Evolutionary conservation across 2,329 filamentous ascomycete genomes (phyloP), one percentile per base, ranked within the genome.

Genomic region (Cadophora sp.): DNA sequence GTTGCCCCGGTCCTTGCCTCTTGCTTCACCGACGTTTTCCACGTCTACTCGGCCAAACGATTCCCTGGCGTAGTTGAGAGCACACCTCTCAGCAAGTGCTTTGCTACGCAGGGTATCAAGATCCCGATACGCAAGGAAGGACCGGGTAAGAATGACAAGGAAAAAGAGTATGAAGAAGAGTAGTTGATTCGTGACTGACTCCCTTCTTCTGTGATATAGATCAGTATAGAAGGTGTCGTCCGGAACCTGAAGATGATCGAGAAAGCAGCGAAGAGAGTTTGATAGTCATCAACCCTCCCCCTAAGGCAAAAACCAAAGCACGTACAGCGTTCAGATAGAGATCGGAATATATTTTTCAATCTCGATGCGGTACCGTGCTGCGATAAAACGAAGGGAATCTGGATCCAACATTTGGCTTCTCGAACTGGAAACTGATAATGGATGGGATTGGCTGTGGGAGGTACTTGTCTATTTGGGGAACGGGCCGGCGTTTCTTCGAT

Each of bases 51-150:
- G 2, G 96, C 96, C 58, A 99, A 99, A 85, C 97, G 97, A 76
- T 99, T 99, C 79, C 96, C 96, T 0, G 96, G 96, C 48, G 96
- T 99, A 1, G 97, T 97, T 66, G 95, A 98, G 78, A 96, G 92
- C 78, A 99, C 96, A 0, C 81, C 89, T 4, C 82, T 98, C 20
- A 97, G 94, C 84, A 97, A 96, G 79, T 92, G 89, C 69, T 98
- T 99, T 80, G 95, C 96, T 3, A 85, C 87, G 1, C 96, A 99
- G 76, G 96, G 96, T 27, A 97, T 97, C 80, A 97, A 97, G 80
- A 97, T 98, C 27, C 95, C 95, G 0, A 97, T 98, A 64, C 84
- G 95, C 24, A 97, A 97, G 79, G 95, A 97, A 75, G 89, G 91
- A 2, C 68, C 72, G 11, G 64, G 69, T 24, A 74, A 73, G 30